Base-by-base conservation (phyloP, 495 filamentous ascomycete genomes). In the Thermothielavioides terrestris region DNA sequence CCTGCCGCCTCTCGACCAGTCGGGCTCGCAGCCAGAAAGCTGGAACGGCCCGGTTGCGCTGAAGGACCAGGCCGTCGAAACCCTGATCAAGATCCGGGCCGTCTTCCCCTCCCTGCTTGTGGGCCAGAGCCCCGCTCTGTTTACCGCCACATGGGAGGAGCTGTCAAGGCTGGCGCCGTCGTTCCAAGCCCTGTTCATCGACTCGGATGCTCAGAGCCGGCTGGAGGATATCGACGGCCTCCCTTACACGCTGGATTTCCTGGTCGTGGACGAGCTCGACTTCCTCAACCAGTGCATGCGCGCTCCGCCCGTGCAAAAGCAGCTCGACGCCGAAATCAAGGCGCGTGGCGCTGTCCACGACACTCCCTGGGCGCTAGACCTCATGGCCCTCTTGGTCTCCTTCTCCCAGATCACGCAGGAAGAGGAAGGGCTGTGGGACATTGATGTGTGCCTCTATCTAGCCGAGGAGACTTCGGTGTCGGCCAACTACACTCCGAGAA, bases 401-500 rank as follows among this genome's bases (percentile, higher is more conserved):
- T 94, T 94, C 63, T 82, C 88, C n/a, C 88, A 94, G 54, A 94
- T 98, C 54, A 87, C 88, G 4, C 81, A 78, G 11, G 92, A 98
- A 62, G 94, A 97, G 60, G 87, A 94, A 65, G 87, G 85, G 7
- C 70, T 98, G 23, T 98, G 92, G 92, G 88, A 97, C 48, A 83
- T 96, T 50, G 92, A 98, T 66, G 81, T 94, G 46, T 97, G 94
- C 40, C 76, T 97, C 1, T 98, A 94, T 67, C 75, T 98, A 23
- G 89, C 89, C 0, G 92, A 98, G 60, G 92, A 98, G 66, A 91
- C 87, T 2, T 88, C 88, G 11, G 83, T 96, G 41, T 95, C 89
- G n/a, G 85, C 90, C 21, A 96, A 97, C 61, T 98, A 95, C 64
- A 94, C 91, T 2, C 86, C 92, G 23, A 78, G 92, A 42, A 94